Evolutionary conservation across 2,329 filamentous ascomycete genomes (phyloP).

Genomic region (Colletotrichum sp.): DNA sequence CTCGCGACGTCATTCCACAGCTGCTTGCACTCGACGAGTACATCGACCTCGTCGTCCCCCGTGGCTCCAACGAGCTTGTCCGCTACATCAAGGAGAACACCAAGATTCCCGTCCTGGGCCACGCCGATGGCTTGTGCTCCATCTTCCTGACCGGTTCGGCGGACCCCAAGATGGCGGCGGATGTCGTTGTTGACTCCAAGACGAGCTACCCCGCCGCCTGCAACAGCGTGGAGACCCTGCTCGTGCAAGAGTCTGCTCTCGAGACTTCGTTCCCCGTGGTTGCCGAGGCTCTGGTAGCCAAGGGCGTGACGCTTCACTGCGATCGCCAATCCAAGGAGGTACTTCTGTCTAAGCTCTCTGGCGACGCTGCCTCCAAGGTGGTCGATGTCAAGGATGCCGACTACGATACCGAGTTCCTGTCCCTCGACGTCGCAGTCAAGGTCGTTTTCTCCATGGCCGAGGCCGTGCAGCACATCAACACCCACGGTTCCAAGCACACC

Average conservation of each 20-base stretch:
- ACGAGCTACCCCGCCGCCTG: slow-evolving; percentile 94
- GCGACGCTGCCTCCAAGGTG: slow-evolving; percentile 47
- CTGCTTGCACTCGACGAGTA: slow-evolving; percentile 85
- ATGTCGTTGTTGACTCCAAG: slow-evolving; percentile 89
- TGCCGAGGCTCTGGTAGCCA: slow-evolving; percentile 74
- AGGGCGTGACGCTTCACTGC: slow-evolving; percentile 84
- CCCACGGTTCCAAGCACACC: slow-evolving; percentile 91
- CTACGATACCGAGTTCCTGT: slow-evolving; percentile 88
- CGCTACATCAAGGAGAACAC: slow-evolving; percentile 89
- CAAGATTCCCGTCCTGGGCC: slow-evolving; percentile 93
- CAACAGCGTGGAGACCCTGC: slow-evolving; percentile 90
- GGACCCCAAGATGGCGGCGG: slow-evolving; percentile 71
- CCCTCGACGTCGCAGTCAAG: slow-evolving; percentile 84
- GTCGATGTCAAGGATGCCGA: slow-evolving; percentile 73
- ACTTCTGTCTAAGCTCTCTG: slow-evolving; percentile 44
- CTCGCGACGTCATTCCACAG: slow-evolving; percentile 86
- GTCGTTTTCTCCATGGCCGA: slow-evolving; percentile 71
- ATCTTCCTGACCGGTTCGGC: slow-evolving; percentile 85
- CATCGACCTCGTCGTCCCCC: slow-evolving; percentile 94
- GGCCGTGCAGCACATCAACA: slow-evolving; percentile 89
- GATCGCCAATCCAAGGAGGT: slow-evolving; percentile 72
- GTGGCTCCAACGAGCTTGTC: slow-evolving; percentile 89
- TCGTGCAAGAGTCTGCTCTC: slow-evolving; percentile 78
- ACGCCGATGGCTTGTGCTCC: slow-evolving; percentile 91
- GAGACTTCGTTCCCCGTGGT: slow-evolving; percentile 67